A percentile compares a stretch with the other conserved stretches of the same genome.
Conservation (phyloP, 1,284 basidiomycete species). For the Malassezia dermatis region DNA sequence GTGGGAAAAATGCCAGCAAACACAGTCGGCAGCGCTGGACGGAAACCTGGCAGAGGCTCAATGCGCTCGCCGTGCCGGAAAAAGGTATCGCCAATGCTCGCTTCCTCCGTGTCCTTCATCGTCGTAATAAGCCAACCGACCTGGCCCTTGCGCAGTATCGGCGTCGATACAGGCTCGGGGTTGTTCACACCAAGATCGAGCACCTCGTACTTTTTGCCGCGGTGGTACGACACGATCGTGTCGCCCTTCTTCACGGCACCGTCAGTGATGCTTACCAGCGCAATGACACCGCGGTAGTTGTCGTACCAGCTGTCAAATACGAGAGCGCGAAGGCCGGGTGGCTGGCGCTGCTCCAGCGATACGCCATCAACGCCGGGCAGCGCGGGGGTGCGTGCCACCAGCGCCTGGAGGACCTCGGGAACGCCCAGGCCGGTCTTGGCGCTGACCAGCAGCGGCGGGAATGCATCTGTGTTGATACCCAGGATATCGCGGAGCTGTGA, state of each 20-base stretch:
- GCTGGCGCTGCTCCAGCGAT: conserved; percentile 23
- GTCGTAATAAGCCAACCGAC: conserved; percentile 68
- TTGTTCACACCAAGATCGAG: conserved; percentile 84
- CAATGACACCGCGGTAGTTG: conserved; percentile 89
- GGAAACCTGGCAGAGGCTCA: conserved; percentile 80
- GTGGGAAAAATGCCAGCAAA: conserved; percentile 92
- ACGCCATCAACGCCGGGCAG: conserved; percentile 24
- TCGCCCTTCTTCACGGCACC: conserved; percentile 54
- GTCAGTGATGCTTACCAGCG: conserved; percentile 65
- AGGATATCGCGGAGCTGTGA: conserved; percentile 35
- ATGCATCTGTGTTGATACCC: conserved; percentile 54
- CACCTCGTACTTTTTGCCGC: conserved; percentile 82
- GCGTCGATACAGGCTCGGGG: conserved; percentile 52
- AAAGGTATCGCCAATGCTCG: conserved; percentile 87
- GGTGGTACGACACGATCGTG: conserved; percentile 69
- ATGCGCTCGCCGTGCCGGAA: conserved; percentile 65
- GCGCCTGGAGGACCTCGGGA: conserved; percentile 63
- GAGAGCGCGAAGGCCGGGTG: conserved; percentile 58
- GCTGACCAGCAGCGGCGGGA: conserved; percentile 51
- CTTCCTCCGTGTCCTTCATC: conserved; percentile 97
- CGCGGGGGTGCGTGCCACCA: conserved; percentile 59
- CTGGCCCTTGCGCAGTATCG: conserved; percentile 67
- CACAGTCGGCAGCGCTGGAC: conserved; percentile 88
- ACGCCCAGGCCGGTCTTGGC: conserved; percentile 86
- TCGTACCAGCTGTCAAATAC: conserved; percentile 90